Conservation (phyloP, 805 yeast species). For the Saccharomycopsis fermentans region DNA sequence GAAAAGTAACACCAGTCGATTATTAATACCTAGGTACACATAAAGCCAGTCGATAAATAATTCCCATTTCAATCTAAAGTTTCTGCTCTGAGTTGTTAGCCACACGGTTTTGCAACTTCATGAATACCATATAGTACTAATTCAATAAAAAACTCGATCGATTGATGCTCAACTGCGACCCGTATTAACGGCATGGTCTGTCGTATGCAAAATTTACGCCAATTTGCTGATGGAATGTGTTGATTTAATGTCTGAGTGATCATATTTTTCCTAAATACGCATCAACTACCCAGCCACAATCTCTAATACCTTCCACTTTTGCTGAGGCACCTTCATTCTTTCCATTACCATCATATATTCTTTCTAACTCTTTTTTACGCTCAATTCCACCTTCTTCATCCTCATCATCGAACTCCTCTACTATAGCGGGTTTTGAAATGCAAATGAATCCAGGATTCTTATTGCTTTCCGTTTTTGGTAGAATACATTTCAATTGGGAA, state of each 20-base stretch:
- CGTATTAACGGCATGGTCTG: no score
- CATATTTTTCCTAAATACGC: slow-evolving; percentile 33
- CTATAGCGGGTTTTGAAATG: slow-evolving; percentile 66
- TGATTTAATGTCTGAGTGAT: not conserved
- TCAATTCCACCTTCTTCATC: not conserved
- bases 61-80: no score
- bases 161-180: no score
- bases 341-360: slow-evolving; percentile 34
- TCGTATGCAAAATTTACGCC: no score
- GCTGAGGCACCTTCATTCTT: slow-evolving; percentile 32
- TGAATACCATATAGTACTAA: no score
- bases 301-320: slow-evolving; percentile 43
- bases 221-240: no score
- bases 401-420: slow-evolving; percentile 22
- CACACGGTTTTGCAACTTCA: no score
- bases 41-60: no score
- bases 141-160: no score
- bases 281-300: slow-evolving; percentile 76
- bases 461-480: slow-evolving; percentile 43
- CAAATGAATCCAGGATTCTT: slow-evolving; percentile 48
- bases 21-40: no score
- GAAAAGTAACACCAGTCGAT: no score
- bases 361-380: slow-evolving; percentile 22
- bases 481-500: slow-evolving; percentile 69
- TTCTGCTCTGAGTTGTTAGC: no score